phyloP scores from a whole-genome alignment of 352 stramenopile genomes.

The Globisporangium emineosum region DNA sequence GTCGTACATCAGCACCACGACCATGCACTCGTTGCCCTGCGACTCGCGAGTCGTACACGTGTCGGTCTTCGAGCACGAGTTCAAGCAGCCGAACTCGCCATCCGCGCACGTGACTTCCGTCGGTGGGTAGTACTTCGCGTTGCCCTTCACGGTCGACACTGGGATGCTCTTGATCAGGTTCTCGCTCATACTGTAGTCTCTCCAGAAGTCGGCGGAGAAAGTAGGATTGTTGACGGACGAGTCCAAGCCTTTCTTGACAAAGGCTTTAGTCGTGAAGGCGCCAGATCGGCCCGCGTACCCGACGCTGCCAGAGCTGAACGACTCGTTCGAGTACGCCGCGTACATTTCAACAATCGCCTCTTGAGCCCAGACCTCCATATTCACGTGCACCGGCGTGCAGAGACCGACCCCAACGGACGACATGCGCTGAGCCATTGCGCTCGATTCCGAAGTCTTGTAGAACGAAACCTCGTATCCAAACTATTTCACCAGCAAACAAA shows the following conservation, averaged over 20 bases:
- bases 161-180: slow-evolving; percentile 15
- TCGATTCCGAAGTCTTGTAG: slow-evolving; percentile 21
- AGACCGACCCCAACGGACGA: slow-evolving; percentile 19
- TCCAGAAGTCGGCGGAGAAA: slow-evolving; percentile 50
- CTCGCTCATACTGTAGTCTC: slow-evolving; percentile 25
- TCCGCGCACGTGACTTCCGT: slow-evolving; percentile 22
- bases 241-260: slow-evolving; percentile 32
- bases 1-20: slow-evolving; percentile 37
- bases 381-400: slow-evolving; percentile 30
- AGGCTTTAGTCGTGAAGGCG: slow-evolving; percentile 32
- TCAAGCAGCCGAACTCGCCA: slow-evolving; percentile 30
- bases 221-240: slow-evolving; percentile 8
- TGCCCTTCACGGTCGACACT: slow-evolving; percentile 23
- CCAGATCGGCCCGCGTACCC: slow-evolving; percentile 38
- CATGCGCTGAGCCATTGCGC: slow-evolving; percentile 36
- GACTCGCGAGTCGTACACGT: slow-evolving; percentile 32
- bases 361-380: slow-evolving; percentile 24
- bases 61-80: slow-evolving; percentile 43
- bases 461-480: slow-evolving; percentile 45
- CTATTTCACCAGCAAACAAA: slow-evolving; percentile 6
- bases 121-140: slow-evolving; percentile 28
- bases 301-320: slow-evolving; percentile 29
- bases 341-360: neutral
- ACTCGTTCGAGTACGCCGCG: slow-evolving; percentile 28
- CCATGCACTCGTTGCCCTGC: slow-evolving; percentile 31